Conservation (phyloP, 768 basidiomycete species). For the Chalciporus sphaerocephalus region DNA sequence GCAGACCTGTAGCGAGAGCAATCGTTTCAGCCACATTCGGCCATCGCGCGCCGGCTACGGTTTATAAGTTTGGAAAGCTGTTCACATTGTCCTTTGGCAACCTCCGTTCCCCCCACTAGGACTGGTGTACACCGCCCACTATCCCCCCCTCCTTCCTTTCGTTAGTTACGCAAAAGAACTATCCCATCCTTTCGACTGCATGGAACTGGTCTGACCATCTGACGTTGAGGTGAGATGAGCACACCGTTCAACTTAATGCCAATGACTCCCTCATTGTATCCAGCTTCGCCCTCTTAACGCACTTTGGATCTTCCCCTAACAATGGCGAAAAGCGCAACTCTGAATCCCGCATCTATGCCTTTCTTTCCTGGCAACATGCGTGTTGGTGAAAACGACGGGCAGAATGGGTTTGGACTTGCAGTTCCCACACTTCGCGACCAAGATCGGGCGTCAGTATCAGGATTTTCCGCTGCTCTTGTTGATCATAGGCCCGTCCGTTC, state of each 20-base stretch:
- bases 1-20: neutral
- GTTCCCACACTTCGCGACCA: constrained; percentile 44
- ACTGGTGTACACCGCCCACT: constrained; percentile 6
- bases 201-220: constrained; percentile 26
- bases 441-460: constrained; percentile 48
- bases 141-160: neutral
- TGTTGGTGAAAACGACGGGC: constrained; percentile 51
- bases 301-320: constrained; percentile 23
- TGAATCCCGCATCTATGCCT: constrained; percentile 79
- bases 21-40: constrained; percentile 20
- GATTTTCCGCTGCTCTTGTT: constrained; percentile 55
- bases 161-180: neutral
- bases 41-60: constrained; percentile 21
- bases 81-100: constrained; percentile 17
- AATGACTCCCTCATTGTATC: constrained; percentile 1
- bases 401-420: constrained; percentile 41
- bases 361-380: constrained; percentile 72
- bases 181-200: constrained; percentile 15
- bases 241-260: neutral
- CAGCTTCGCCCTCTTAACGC: constrained; percentile 23
- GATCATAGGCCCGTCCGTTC: constrained; percentile 66
- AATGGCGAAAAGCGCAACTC: constrained; percentile 72
- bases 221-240: constrained; percentile 22
- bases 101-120: constrained; percentile 13
- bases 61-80: constrained; percentile 10